These are phyloP conservation scores for Saccharomyces jurei DNA, from an alignment of 805 yeast genomes.

Conservation along the genomic window DNA sequence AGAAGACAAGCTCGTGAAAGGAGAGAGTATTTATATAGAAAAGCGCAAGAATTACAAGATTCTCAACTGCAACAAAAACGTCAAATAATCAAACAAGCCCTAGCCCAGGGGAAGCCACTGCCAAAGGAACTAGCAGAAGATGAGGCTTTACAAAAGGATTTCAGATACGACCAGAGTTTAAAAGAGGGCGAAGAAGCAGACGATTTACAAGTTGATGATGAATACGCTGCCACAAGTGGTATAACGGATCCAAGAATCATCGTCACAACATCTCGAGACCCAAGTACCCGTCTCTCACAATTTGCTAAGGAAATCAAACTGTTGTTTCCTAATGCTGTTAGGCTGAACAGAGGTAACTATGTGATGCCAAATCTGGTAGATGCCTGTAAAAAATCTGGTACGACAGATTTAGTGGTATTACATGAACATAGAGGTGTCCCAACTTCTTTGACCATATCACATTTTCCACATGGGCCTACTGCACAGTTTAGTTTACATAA, in stretches of 20 bases:
- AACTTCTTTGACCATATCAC: constrained; percentile 83
- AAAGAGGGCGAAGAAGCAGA: constrained; percentile 31
- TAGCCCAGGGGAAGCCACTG: constrained; percentile 85
- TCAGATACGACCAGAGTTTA: constrained; percentile 75
- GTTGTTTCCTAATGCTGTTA: constrained; percentile 79
- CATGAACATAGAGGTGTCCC: constrained; percentile 99
- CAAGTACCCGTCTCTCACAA: constrained; percentile 75
- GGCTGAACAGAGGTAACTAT: constrained; percentile 89
- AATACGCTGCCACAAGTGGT: constrained; percentile 81
- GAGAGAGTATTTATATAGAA: constrained; percentile 83
- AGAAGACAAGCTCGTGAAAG: constrained; percentile 95
- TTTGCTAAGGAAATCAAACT: constrained; percentile 88
- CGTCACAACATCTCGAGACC: constrained; percentile 90
- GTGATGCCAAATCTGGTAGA: constrained; percentile 76
- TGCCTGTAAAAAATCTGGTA: constrained; percentile 72
- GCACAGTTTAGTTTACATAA: constrained; percentile 90
- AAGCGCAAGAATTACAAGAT: constrained; percentile 85
- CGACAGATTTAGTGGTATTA: constrained; percentile 75
- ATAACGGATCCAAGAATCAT: constrained; percentile 82
- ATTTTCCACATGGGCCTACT: constrained; percentile 97
- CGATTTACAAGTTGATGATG: constrained; percentile 68
- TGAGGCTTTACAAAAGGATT: constrained; percentile 68
- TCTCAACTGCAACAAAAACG: constrained; percentile 78
- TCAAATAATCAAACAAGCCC: constrained; percentile 74
- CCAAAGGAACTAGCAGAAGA: constrained; percentile 91